These are phyloP conservation scores for Cystobasidium pallidum DNA, from an alignment of 1,284 basidiomycete genomes.

Conservation along the genomic window DNA sequence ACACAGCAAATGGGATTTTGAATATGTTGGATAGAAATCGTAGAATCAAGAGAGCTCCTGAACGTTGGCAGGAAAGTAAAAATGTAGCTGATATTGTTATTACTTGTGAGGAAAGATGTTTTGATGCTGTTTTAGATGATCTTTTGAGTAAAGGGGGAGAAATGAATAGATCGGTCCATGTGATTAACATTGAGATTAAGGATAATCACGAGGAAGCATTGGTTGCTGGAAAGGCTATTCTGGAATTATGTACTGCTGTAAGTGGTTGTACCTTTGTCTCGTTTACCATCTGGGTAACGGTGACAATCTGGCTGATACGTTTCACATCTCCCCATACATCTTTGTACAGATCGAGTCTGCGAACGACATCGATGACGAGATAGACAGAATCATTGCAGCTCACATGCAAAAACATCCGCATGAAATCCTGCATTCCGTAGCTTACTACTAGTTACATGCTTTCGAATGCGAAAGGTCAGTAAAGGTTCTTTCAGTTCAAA, in stretches of 20 bases:
- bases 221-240: conserved; percentile 91
- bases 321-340: background rate
- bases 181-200: conserved; percentile 98
- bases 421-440: conserved; percentile 84
- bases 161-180: conserved; percentile 87
- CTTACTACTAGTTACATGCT: conserved; percentile 68
- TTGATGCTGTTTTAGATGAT: conserved; percentile 97
- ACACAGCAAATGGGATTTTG: conserved; percentile 93
- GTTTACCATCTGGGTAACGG: background rate
- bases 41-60: conserved; percentile 86
- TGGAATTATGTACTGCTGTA: conserved; percentile 88
- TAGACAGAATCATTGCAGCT: conserved; percentile 76
- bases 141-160: conserved; percentile 85
- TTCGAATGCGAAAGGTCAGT: background rate
- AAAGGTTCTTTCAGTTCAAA: background rate
- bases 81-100: conserved; percentile 92
- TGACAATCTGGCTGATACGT: too few relatives aligned
- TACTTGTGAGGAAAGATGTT: conserved; percentile 98
- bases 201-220: conserved; percentile 98
- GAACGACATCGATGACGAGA: conserved; percentile 86
- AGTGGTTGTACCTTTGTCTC: conserved; percentile 56
- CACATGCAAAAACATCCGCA: conserved; percentile 92
- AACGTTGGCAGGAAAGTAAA: conserved; percentile 92
- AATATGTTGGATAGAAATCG: conserved; percentile 97
- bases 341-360: conserved; percentile 75